These are phyloP conservation scores for Sugiyamaella novakii DNA, from an alignment of 1,139 yeast species.

Conservation along the genomic window DNA sequence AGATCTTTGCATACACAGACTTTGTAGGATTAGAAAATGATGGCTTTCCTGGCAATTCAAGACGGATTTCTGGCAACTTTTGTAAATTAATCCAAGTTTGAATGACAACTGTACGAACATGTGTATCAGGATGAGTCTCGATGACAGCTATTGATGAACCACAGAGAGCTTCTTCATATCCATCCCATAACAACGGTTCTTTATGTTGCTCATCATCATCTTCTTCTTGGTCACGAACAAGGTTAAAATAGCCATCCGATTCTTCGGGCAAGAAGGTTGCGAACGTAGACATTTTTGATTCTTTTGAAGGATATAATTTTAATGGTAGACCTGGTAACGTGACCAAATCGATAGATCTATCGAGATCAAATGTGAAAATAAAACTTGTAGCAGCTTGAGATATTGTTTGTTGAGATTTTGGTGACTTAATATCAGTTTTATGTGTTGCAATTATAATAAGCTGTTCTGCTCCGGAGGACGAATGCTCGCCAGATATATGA, in stretches of 20 bases:
- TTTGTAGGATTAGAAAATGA: constrained; percentile 5
- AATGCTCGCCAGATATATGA: background rate
- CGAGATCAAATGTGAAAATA: constrained; percentile 29
- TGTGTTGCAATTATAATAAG: constrained; percentile 11
- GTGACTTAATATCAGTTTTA: constrained; percentile 5
- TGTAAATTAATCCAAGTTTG: constrained; percentile 11
- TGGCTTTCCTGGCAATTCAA: constrained; percentile 4
- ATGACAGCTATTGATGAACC: constrained; percentile 24
- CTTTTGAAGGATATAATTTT: constrained; percentile 27
- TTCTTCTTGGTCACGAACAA: background rate
- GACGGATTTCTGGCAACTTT: constrained; percentile 9
- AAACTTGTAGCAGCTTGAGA: constrained; percentile 24
- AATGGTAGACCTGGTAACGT: constrained; percentile 31
- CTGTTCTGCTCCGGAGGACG: constrained; percentile 3
- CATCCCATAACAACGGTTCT: constrained; percentile 29
- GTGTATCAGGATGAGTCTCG: constrained; percentile 15
- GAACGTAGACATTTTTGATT: constrained; percentile 25
- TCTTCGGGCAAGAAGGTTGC: constrained; percentile 29
- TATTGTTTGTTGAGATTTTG: background rate
- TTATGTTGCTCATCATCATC: constrained; percentile 29
- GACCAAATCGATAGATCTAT: constrained; percentile 22
- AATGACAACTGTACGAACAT: constrained; percentile 5
- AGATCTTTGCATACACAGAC: constrained; percentile 1
- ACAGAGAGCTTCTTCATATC: constrained; percentile 21
- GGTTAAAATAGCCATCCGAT: constrained; percentile 24